phyloP scores from a whole-genome alignment of 352 stramenopile species.

The Globisporangium echinulatum region DNA sequence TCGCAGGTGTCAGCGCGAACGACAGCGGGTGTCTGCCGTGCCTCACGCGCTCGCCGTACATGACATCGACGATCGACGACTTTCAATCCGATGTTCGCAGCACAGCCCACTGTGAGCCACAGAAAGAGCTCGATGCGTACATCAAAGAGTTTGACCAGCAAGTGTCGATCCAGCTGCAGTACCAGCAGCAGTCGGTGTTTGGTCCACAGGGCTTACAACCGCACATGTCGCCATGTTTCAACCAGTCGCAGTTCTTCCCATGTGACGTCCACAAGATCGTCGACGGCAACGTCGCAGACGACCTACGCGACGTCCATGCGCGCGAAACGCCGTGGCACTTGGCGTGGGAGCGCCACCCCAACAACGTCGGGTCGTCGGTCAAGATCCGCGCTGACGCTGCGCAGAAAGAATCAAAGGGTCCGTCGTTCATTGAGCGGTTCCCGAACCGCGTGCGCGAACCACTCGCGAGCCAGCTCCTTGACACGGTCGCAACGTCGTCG shows the following conservation, averaged over 20 bases:
- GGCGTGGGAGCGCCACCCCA: conserved; percentile 51
- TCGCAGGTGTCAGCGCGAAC: conserved; percentile 28
- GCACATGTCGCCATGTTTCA: conserved; percentile 75
- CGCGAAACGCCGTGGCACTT: conserved; percentile 38
- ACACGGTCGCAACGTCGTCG: conserved; percentile 22
- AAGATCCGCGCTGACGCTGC: conserved; percentile 56
- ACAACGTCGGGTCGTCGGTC: conserved; percentile 51
- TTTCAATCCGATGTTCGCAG: conserved; percentile 33
- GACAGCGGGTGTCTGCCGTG: conserved; percentile 57
- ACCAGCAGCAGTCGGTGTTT: conserved; percentile 59
- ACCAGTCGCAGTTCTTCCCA: conserved; percentile 77
- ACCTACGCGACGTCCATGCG: conserved; percentile 22
- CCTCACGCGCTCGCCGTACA: conserved; percentile 48
- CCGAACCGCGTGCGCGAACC: conserved; percentile 33
- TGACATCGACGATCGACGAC: conserved; percentile 26
- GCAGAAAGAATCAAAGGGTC: conserved; percentile 35
- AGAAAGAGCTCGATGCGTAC: conserved; percentile 74
- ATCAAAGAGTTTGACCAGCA: conserved; percentile 80
- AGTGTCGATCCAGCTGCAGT: conserved; percentile 70
- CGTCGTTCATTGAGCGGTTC: conserved; percentile 67
- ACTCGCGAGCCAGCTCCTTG: conserved; percentile 13
- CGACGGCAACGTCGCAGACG: conserved; percentile 57
- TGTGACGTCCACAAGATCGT: conserved; percentile 73
- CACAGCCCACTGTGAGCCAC: conserved; percentile 36
- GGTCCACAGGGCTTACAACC: conserved; percentile 59